Evolutionary conservation across 2,329 filamentous ascomycete genomes (phyloP), one percentile per base, ranked within the genome.

Genomic region (Penicillium sp.): DNA sequence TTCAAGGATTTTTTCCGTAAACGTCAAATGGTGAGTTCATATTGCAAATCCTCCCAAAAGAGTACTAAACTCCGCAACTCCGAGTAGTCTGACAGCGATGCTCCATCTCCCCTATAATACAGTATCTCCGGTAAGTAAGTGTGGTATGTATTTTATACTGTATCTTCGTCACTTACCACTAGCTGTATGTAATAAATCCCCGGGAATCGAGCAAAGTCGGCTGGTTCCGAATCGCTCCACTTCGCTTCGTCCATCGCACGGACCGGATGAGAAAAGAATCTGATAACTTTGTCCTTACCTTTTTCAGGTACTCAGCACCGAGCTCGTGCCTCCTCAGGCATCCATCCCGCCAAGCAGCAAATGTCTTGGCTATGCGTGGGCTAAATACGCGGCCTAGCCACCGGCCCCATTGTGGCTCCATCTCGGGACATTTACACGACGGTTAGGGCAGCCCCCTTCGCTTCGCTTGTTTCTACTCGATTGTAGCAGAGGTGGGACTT

Each of bases 251-350:
- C 23, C 39, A 18, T 29, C 39, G 39, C 39, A 42, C 39, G 39
- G 39, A 42, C 39, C 39, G 36, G 36, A 40, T 10, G 26, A 20
- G n/a, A 42, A 42, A 42, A 42, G 39, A 42, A 42, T 42, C 39
- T 42, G 39, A 42, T 42, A 42, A 42, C 39, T 29, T 29, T 42
- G 7, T 20, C 29, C 39, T 42, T n/a, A n/a, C 15, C 39, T 12
- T 42, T 29, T 42, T 27, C 21, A 8, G 39, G 24, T 6, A 13
- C 13, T 10, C 18, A 24, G n/a, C 24, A 18, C 39, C 39, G 24
- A 42, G n/a, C 13, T 9, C 1, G 3, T 18, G 8, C 3, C 15
- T 42, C 24, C 24, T 42, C 8, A 42, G 39, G 39, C 26, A 42
- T 30, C n/a, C 15, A 30, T 10, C 29, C 17, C 12, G 39, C 39